Percentiles rank a stretch among this genome's conserved stretches.
Evolutionary conservation across 257 asterid species (phyloP).

Genomic region (Solanum neorickii): DNA sequence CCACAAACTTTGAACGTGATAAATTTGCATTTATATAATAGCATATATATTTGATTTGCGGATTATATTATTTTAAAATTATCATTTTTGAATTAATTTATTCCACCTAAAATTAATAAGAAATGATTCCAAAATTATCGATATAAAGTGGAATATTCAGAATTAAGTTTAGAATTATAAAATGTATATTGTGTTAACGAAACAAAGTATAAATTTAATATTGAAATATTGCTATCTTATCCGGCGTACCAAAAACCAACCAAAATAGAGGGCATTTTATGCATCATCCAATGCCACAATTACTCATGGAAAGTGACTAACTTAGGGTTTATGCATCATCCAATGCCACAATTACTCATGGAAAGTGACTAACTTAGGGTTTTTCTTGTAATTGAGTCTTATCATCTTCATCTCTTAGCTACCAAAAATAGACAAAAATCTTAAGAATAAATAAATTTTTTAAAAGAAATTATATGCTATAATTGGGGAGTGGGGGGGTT

Average conservation of each 20-base stretch:
- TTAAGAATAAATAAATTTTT: background rate
- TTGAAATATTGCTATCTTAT: background rate
- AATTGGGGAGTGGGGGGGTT: background rate
- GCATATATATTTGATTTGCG: background rate
- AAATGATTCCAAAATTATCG: background rate
- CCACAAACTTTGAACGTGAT: background rate
- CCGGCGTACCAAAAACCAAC: accelerated
- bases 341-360: background rate
- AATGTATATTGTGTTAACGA: background rate
- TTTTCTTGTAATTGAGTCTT: background rate
- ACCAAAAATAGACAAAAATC: background rate
- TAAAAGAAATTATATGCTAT: background rate
- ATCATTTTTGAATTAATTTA: background rate
- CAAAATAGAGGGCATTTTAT: background rate
- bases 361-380: background rate
- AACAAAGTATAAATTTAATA: background rate
- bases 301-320: background rate
- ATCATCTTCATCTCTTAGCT: background rate
- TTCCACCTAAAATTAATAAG: background rate
- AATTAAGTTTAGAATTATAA: background rate
- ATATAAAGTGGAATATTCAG: accelerated
- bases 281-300: background rate
- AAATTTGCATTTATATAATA: background rate
- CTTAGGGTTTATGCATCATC: background rate
- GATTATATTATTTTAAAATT: background rate